Evolutionary conservation across 495 filamentous ascomycete species (phyloP).

Genomic region (Penicillium canariense): DNA sequence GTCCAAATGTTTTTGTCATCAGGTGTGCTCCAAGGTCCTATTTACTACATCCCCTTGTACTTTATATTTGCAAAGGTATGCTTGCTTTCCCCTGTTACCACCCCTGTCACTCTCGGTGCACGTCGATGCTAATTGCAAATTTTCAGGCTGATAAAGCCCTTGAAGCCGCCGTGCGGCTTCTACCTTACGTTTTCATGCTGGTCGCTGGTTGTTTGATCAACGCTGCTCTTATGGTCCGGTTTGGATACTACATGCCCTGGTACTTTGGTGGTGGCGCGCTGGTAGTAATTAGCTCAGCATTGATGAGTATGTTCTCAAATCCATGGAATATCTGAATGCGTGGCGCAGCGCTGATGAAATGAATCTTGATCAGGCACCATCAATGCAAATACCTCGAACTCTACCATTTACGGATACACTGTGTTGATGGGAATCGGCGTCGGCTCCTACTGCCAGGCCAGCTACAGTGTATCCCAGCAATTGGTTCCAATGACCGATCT

Average conservation of each 20-base stretch:
- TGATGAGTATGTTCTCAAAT: too few relatives aligned
- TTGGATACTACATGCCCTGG: constrained; percentile 55
- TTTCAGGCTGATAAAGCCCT: constrained; percentile 37
- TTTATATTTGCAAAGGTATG: constrained; percentile 45
- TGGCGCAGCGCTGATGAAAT: too few relatives aligned
- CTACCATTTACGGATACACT: constrained; percentile 3
- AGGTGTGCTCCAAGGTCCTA: constrained; percentile 29
- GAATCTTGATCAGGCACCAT: too few relatives aligned
- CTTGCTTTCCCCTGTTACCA: too few relatives aligned
- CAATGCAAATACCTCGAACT: too few relatives aligned
- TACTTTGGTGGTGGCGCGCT: constrained; percentile 40
- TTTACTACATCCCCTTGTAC: constrained; percentile 53
- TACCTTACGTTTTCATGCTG: constrained; percentile 22
- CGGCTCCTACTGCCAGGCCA: constrained; percentile 3
- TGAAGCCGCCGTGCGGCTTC: constrained; percentile 38
- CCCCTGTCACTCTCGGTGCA: too few relatives aligned
- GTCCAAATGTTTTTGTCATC: constrained; percentile 28
- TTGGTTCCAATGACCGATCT: too few relatives aligned
- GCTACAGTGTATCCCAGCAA: too few relatives aligned
- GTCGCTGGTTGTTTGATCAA: constrained; percentile 15
- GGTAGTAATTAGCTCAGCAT: too few relatives aligned
- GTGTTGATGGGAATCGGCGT: constrained; percentile 2
- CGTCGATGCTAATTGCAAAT: too few relatives aligned
- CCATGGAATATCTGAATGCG: too few relatives aligned
- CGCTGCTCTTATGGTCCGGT: constrained; percentile 46